phyloP scores from a whole-genome alignment of 148 eudicot species.

The Tetragonia tetragonoides region DNA sequence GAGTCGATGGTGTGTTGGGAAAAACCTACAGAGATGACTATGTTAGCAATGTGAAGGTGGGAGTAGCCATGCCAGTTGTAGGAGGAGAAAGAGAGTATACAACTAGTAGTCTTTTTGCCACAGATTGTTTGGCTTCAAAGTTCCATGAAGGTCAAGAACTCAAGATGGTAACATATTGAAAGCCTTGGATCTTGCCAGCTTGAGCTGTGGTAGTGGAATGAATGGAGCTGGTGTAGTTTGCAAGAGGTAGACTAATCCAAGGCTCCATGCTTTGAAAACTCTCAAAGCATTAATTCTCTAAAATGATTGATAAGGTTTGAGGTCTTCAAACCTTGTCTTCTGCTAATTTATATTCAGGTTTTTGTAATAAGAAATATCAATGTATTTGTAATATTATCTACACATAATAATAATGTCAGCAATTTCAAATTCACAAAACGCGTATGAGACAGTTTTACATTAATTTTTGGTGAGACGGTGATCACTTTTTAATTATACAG shows the following conservation, averaged over 20 bases:
- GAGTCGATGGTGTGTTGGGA: constrained; percentile 47
- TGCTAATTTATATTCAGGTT: neutral
- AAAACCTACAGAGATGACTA: constrained; percentile 46
- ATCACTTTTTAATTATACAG: too few relatives aligned
- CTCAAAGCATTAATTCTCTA: too few relatives aligned
- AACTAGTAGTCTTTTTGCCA: constrained; percentile 33
- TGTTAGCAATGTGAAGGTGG: constrained; percentile 38
- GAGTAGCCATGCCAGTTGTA: constrained; percentile 39
- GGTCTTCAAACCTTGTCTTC: neutral
- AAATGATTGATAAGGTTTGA: neutral
- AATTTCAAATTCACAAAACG: too few relatives aligned
- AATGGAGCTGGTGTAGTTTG: constrained; percentile 42
- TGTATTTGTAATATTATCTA: constrained; percentile 2
- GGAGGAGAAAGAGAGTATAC: constrained; percentile 39
- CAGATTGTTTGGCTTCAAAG: constrained; percentile 41
- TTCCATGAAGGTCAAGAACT: constrained; percentile 18
- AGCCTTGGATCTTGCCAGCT: constrained; percentile 25
- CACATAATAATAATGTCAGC: neutral
- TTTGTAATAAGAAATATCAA: neutral
- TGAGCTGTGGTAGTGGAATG: constrained; percentile 47
- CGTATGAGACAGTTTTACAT: too few relatives aligned
- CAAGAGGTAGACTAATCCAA: constrained; percentile 30
- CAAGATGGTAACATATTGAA: constrained; percentile 9
- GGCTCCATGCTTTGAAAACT: too few relatives aligned
- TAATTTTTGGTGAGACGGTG: too few relatives aligned